Evolutionary conservation across 2,329 filamentous ascomycete species (phyloP).

Genomic region (Periconia sp.): DNA sequence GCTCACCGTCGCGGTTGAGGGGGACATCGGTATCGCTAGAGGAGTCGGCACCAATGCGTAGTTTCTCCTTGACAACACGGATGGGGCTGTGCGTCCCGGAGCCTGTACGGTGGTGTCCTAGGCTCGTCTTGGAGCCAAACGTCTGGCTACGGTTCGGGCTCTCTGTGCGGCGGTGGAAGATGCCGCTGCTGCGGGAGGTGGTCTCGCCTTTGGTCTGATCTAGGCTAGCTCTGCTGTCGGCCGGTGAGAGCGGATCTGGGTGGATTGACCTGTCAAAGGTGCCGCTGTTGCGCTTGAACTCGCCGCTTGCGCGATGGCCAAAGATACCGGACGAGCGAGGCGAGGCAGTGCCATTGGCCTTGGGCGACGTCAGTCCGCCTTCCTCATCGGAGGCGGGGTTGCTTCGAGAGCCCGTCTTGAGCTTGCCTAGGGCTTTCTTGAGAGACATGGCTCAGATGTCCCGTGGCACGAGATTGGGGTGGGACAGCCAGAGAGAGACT

Average conservation of each 20-base stretch:
- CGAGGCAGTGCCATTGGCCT: slow-evolving; percentile 34
- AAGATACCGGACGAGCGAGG: slow-evolving; percentile 37
- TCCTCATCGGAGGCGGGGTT: slow-evolving; percentile 44
- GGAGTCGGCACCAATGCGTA: slow-evolving; percentile 42
- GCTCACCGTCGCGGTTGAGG: slow-evolving; percentile 57
- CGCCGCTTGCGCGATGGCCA: slow-evolving; percentile 37
- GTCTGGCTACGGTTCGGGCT: slow-evolving; percentile 36
- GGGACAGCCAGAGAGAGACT: background rate
- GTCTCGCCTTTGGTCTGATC: slow-evolving; percentile 29
- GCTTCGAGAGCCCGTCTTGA: slow-evolving; percentile 46
- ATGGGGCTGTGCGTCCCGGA: slow-evolving; percentile 46
- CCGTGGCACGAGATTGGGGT: background rate
- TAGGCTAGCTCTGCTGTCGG: slow-evolving; percentile 39
- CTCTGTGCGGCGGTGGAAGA: slow-evolving; percentile 45
- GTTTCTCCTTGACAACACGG: slow-evolving; percentile 48
- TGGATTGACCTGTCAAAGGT: slow-evolving; percentile 18
- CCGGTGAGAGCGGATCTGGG: slow-evolving; percentile 28
- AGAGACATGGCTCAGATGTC: slow-evolving; percentile 41
- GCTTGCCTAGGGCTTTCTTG: slow-evolving; percentile 54
- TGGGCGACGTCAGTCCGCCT: slow-evolving; percentile 35
- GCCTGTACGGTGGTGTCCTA: slow-evolving; percentile 29
- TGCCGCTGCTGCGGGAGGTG: slow-evolving; percentile 34
- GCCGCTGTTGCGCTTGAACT: slow-evolving; percentile 39
- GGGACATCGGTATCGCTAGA: slow-evolving; percentile 44
- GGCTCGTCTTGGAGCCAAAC: slow-evolving; percentile 22